A percentile compares a stretch with the other conserved stretches of the same genome.
Evolutionary conservation across 2,329 filamentous ascomycete genomes (phyloP).

Genomic region (Aspergillus vadensis): DNA sequence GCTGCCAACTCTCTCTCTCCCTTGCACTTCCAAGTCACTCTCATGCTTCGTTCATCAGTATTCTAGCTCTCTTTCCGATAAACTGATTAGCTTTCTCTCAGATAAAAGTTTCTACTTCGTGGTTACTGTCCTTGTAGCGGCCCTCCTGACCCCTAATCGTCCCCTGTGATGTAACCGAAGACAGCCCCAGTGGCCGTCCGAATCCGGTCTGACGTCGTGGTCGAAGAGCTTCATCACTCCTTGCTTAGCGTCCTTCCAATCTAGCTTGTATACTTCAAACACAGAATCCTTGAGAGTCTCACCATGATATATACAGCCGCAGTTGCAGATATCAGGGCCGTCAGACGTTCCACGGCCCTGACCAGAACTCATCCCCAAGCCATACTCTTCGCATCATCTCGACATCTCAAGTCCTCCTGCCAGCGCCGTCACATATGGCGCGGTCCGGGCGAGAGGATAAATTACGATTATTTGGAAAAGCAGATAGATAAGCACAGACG

Average conservation of each 20-base stretch:
- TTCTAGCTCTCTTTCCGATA: neutral
- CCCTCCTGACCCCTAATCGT: neutral
- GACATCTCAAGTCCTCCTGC: neutral
- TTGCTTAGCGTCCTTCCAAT: neutral
- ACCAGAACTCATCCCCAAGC: neutral
- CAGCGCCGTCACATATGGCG: constrained; percentile 16
- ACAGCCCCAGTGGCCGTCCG: neutral
- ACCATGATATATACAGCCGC: neutral
- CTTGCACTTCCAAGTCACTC: neutral
- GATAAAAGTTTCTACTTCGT: neutral
- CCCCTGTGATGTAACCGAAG: neutral
- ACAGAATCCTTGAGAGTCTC: neutral
- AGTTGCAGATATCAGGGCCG: neutral
- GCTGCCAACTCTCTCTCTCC: neutral
- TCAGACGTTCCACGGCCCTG: neutral
- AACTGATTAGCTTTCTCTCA: neutral
- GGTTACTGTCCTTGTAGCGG: neutral
- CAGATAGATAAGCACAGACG: constrained; percentile 10
- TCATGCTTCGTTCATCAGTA: neutral
- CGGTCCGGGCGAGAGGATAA: constrained; percentile 6
- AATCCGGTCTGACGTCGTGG: neutral
- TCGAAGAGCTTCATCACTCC: neutral
- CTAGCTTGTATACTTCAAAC: neutral
- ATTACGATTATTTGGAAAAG: neutral
- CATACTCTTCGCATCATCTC: neutral